These are phyloP conservation scores for Helotiales sp. DNA, from an alignment of 2,329 filamentous ascomycete species.

Conservation along the genomic window DNA sequence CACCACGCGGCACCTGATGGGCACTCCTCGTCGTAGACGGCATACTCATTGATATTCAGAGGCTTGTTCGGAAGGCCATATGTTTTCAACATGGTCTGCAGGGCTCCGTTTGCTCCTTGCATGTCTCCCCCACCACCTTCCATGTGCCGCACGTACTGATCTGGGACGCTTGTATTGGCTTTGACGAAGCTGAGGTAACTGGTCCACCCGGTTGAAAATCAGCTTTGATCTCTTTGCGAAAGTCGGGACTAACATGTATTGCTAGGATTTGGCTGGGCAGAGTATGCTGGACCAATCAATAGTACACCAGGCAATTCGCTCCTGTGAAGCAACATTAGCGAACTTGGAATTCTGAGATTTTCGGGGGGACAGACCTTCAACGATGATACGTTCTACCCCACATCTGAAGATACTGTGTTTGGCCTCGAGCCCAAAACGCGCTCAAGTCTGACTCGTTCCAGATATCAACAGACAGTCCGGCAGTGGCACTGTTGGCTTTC, in stretches of 20 bases:
- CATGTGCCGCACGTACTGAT: constrained; percentile 53
- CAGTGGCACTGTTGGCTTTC: constrained; percentile 45
- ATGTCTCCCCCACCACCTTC: constrained; percentile 42
- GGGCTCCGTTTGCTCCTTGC: constrained; percentile 38
- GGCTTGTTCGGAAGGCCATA: constrained; percentile 29
- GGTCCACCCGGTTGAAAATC: constrained; percentile 45
- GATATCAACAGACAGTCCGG: constrained; percentile 52
- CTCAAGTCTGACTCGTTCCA: constrained; percentile 58
- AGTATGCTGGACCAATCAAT: constrained; percentile 49
- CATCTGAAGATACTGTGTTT: constrained; percentile 49
- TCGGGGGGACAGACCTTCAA: constrained; percentile 46
- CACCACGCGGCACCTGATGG: constrained; percentile 33
- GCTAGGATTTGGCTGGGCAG: constrained; percentile 40
- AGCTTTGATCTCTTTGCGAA: neutral
- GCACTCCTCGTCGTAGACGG: constrained; percentile 24
- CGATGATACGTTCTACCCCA: constrained; percentile 47
- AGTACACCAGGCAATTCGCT: constrained; percentile 18
- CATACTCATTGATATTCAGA: constrained; percentile 37
- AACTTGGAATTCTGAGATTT: neutral
- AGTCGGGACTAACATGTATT: constrained; percentile 40
- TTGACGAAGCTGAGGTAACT: constrained; percentile 43
- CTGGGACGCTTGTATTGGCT: constrained; percentile 47
- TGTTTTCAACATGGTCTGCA: constrained; percentile 37
- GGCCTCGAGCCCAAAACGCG: constrained; percentile 44
- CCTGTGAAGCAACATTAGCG: neutral